A percentile compares a stretch with the other conserved stretches of the same genome.
phyloP scores from a whole-genome alignment of 768 basidiomycete species.

The Rubroboletus satanas region DNA sequence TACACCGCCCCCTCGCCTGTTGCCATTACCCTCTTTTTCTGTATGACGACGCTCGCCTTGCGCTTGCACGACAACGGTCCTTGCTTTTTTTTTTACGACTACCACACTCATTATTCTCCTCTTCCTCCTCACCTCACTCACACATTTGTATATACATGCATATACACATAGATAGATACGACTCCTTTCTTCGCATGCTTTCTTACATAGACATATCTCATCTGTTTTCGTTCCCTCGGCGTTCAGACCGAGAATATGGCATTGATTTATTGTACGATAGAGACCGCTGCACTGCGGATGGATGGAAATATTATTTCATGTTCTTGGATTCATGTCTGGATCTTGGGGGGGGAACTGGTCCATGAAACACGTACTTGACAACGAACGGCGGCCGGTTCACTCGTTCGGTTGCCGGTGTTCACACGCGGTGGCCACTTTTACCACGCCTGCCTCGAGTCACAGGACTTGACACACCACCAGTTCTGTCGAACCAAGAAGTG shows the following conservation, averaged over 20 bases:
- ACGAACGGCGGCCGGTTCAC: conserved; percentile 11
- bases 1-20: conserved; percentile 11
- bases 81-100: conserved; percentile 12
- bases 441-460: not conserved
- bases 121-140: conserved; percentile 21
- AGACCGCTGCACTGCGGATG: conserved; percentile 21
- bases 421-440: not conserved
- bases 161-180: conserved; percentile 36
- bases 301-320: conserved; percentile 31
- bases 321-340: conserved; percentile 20
- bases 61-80: conserved; percentile 24
- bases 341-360: not conserved
- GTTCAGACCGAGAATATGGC: conserved; percentile 26
- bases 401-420: not conserved
- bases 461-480: not conserved
- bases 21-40: not conserved
- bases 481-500: not conserved
- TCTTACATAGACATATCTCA: conserved; percentile 28
- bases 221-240: conserved; percentile 10
- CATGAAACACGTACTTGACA: conserved; percentile 12
- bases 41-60: conserved; percentile 15
- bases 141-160: conserved; percentile 36
- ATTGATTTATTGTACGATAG: conserved; percentile 37
- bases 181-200: conserved; percentile 21
- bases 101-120: conserved; percentile 28